Evolutionary conservation across 2,329 filamentous ascomycete genomes (phyloP), one percentile per base, ranked within the genome.

Genomic region (Monosporascus sp.): DNA sequence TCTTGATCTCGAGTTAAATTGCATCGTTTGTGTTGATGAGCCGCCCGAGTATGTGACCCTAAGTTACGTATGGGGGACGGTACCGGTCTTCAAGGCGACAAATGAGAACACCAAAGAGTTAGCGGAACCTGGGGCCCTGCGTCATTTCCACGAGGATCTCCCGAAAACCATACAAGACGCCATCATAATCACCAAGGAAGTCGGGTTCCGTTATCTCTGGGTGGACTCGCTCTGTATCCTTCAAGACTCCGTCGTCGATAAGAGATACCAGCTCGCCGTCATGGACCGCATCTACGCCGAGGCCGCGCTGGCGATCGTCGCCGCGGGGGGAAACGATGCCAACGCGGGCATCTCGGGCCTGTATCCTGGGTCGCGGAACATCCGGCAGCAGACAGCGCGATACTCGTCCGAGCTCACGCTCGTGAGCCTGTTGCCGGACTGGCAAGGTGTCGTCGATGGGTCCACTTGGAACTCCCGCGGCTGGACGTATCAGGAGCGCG

Each of bases 171-270:
- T 64, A 31, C 51, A 51, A 37, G 58, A 65, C 37, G 59, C 62
- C 40, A 56, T 63, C 31, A 37, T 31, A 2, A 45, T 58, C 28
- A 58, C 60, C 0, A 53, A 57, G 11, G 31, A 37, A 2, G 55
- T 65, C 5, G 57, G 53, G 4, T 38, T 61, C 14, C 51, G 48
- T 2, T 64, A 62, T 41, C 48, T 65, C 15, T 65, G 64, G 64
- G 58, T 65, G 8, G 63, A 65, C 44, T 56, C 60, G 18, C 45
- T 65, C 4, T 64, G 61, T 45, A 65, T 66, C 2, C 44, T 65
- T 2, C 64, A 66, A 48, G 61, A 64, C 51, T 53, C 51, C 18
- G 7, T 37, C 7, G 43, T 45, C 3, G 63, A 64, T 18, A 62
- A 60, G 57, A 22, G 31, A n/a, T 28, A 38, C 9, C 57, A 65